Base-by-base conservation (phyloP, 768 basidiomycete genomes). In the Lepiota subincarnata region DNA sequence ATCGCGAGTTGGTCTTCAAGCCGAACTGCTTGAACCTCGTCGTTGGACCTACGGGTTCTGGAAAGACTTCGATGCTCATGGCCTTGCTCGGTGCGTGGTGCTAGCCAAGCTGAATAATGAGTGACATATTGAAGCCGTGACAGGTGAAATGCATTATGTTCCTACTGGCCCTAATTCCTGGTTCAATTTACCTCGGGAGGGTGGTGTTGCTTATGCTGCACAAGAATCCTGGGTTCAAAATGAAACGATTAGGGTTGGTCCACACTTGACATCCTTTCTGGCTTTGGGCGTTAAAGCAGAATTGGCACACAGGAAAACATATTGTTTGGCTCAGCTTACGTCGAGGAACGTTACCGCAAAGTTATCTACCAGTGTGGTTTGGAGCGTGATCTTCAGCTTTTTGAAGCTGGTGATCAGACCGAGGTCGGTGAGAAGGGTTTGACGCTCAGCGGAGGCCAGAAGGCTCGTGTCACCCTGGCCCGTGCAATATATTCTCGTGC, bases 181-280 rank as follows among this genome's bases (percentile, higher is more conserved):
- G 75, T 86, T 75, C 67, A 80, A 80, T 56, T 75, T 90, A 4
- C 88, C 88, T 26, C 72, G 86, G 8, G 67, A 66, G 4, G 74
- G 73, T 1, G 87, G 87, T 7, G 76, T 92, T 22, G 82, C 87
- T 3, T 90, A 87, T 64, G 84, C 86, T 4, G 83, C 85, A 1
- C 89, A 92, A 64, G 87, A 89, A 64, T 81, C 85, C 1, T 92
- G 87, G 88, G 82, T 90, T 11, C 77, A 84, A 65, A 90, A 87
- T 56, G 87, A 85, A 58, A 88, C 86, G 0, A 85, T 88, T 54
- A 73, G 68, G 64, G 84, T 82, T 16, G 20, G 58, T 55, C 31
- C 36, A 16, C 40, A 8, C 14, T 26, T 36, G 31, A 8, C 35
- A 10, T 13, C 43, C 12, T 36, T 22, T 18, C 14, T 13, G 46